Evolutionary conservation across 179 eudicot genomes (phyloP).

Genomic region (Drosera spatulata): DNA sequence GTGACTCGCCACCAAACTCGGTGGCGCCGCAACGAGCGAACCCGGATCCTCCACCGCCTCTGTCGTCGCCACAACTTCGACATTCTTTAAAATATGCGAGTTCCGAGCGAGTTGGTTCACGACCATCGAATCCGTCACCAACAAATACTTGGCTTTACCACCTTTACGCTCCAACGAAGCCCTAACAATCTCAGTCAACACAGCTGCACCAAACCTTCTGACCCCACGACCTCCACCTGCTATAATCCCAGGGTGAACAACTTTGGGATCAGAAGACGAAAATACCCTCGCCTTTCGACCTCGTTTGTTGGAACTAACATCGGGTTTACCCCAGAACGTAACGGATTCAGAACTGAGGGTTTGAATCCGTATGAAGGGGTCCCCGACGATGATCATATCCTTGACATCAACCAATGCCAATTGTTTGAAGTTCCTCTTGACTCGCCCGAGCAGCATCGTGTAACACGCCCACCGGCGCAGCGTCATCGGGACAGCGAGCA

Average conservation of each 20-base stretch:
- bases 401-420: slow-evolving; percentile 40
- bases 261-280: background rate
- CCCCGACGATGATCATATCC: slow-evolving; percentile 41
- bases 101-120: slow-evolving; percentile 54
- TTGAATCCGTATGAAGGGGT: slow-evolving; percentile 54
- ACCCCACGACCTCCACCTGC: slow-evolving; percentile 70
- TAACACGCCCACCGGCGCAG: slow-evolving; percentile 83
- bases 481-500: slow-evolving; percentile 32
- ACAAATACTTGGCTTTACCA: slow-evolving; percentile 21
- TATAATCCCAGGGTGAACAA: slow-evolving; percentile 26
- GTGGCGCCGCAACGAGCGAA: slow-evolving; percentile 26
- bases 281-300: slow-evolving; percentile 18
- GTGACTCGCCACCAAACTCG: slow-evolving; percentile 9
- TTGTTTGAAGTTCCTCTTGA: slow-evolving; percentile 61
- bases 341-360: slow-evolving; percentile 51
- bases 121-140: slow-evolving; percentile 48
- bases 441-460: slow-evolving; percentile 80
- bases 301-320: too few relatives aligned
- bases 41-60: slow-evolving; percentile 50
- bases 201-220: slow-evolving; percentile 43
- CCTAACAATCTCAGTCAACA: slow-evolving; percentile 58
- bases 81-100: slow-evolving; percentile 36
- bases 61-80: slow-evolving; percentile 15
- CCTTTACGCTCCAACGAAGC: slow-evolving; percentile 26
- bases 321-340: slow-evolving; percentile 15